Percentiles rank a stretch among this genome's conserved stretches.
These are phyloP conservation scores for Guillardia theta DNA, from an alignment of 78 protist genomes.

Conservation along the genomic window DNA sequence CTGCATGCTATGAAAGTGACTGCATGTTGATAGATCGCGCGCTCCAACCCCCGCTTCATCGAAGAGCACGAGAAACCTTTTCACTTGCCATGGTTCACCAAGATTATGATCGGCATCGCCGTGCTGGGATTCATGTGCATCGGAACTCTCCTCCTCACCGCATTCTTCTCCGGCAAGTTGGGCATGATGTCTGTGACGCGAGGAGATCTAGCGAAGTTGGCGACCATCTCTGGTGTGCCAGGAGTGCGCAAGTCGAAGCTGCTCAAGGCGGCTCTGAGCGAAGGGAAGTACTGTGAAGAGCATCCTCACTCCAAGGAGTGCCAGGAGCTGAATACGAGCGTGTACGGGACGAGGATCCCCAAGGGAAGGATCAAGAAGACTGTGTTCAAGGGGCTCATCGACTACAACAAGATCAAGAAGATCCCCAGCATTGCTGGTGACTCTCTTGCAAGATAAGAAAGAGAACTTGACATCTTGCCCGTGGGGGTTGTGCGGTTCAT, in stretches of 20 bases:
- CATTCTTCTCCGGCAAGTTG: background rate
- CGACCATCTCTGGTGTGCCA: background rate
- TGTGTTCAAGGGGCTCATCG: background rate
- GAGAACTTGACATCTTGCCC: too few species aligned
- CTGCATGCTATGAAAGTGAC: background rate
- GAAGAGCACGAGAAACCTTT: slow-evolving; percentile 39
- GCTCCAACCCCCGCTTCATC: slow-evolving; percentile 29
- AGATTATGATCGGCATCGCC: slow-evolving; percentile 26
- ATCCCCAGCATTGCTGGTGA: background rate
- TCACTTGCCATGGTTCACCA: slow-evolving; percentile 24
- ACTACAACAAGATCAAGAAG: background rate
- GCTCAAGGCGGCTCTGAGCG: background rate
- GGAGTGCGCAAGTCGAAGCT: background rate
- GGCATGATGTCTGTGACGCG: slow-evolving; percentile 31
- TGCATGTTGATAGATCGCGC: background rate
- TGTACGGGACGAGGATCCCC: background rate
- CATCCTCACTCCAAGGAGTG: background rate
- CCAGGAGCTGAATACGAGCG: background rate
- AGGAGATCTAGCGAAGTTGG: slow-evolving; percentile 12
- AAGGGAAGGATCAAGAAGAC: background rate
- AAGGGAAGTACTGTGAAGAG: background rate
- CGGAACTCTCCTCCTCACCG: background rate
- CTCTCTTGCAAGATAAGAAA: background rate
- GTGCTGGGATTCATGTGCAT: background rate
- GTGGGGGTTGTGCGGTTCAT: too few species aligned